A percentile compares a stretch with the other conserved stretches of the same genome.
These are phyloP conservation scores for Rhizodiscina lignyota DNA, from an alignment of 495 filamentous ascomycete genomes.

Conservation along the genomic window DNA sequence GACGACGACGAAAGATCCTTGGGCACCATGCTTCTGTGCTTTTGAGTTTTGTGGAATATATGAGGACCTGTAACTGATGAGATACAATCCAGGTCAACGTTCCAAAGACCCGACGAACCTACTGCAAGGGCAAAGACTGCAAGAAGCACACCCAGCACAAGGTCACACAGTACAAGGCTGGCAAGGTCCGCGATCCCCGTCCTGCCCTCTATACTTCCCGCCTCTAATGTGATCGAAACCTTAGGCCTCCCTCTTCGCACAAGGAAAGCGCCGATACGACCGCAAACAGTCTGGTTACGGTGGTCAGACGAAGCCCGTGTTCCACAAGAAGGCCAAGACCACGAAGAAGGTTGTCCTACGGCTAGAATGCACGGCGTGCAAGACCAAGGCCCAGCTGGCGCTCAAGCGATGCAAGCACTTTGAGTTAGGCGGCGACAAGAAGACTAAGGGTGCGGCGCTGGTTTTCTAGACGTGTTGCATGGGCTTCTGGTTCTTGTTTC, in stretches of 20 bases:
- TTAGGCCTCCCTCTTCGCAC: conserved; percentile 81
- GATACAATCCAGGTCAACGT: conserved; percentile 91
- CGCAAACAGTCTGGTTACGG: conserved; percentile 99
- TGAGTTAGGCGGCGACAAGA: conserved; percentile 99
- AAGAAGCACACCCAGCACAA: conserved; percentile 87
- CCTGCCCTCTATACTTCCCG: conserved; percentile 1
- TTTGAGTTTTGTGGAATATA: no score
- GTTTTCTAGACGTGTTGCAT: conserved; percentile 77
- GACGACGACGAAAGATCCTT: no score
- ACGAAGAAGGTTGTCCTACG: conserved; percentile 99
- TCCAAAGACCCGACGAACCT: conserved; percentile 80
- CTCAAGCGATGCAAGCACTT: conserved; percentile 99
- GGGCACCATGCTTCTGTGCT: no score
- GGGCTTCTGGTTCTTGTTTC: no score
- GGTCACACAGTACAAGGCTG: conserved; percentile 95
- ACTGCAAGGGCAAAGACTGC: conserved; percentile 92
- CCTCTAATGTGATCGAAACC: conserved; percentile 1
- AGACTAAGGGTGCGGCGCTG: conserved; percentile 99
- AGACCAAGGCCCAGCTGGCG: conserved; percentile 94
- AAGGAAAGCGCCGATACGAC: conserved; percentile 99
- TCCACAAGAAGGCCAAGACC: conserved; percentile 99
- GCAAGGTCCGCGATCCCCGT: conserved; percentile 43
- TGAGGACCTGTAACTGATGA: no score
- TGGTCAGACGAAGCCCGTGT: conserved; percentile 98
- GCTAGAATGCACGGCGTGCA: conserved; percentile 91